phyloP scores from a whole-genome alignment of 2,329 filamentous ascomycete genomes.

The Penicillium sp. region DNA sequence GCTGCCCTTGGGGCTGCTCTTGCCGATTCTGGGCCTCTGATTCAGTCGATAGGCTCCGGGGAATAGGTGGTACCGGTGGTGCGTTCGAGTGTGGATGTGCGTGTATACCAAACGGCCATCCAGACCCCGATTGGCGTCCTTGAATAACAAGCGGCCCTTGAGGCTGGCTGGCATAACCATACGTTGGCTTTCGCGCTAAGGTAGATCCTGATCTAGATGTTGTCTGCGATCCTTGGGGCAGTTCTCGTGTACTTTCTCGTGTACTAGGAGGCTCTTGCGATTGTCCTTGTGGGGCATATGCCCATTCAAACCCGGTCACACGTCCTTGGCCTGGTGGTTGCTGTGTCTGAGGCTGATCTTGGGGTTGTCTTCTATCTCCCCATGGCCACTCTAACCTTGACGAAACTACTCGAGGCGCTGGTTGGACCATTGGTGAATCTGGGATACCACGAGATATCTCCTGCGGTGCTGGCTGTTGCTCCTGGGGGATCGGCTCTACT shows the following conservation, averaged over 20 bases:
- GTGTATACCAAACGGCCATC: slow-evolving; percentile 4
- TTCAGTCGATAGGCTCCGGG: neutral
- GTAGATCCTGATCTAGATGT: neutral
- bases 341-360: neutral
- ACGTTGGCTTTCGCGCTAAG: neutral
- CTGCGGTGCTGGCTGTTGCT: neutral
- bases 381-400: slow-evolving; percentile 5
- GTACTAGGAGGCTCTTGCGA: neutral
- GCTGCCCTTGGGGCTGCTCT: neutral
- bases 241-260: neutral
- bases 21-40: neutral
- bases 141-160: slow-evolving; percentile 3
- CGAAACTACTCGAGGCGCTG: neutral
- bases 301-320: neutral
- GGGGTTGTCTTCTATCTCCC: neutral
- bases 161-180: neutral
- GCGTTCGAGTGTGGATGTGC: slow-evolving; percentile 4
- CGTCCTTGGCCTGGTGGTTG: neutral
- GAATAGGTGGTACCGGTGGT: neutral
- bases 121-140: slow-evolving; percentile 6
- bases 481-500: neutral
- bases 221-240: neutral
- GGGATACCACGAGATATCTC: neutral
- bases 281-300: neutral
- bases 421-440: neutral